Conservation (phyloP, 2,329 filamentous ascomycete genomes). For the Beauveria brongniartii region DNA sequence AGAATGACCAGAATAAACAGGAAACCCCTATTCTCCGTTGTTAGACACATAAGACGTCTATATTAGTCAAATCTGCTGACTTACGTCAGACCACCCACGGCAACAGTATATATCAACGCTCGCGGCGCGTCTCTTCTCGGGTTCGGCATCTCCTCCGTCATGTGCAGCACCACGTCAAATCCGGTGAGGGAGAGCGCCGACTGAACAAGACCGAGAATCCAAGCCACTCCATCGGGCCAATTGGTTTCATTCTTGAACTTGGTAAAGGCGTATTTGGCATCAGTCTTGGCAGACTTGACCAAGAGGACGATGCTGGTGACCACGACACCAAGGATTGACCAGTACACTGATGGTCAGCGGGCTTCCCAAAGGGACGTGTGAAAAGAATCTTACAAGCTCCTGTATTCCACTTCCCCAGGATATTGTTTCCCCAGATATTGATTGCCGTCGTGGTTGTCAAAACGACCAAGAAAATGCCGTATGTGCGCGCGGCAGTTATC, state of each 20-base stretch:
- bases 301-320: conserved; percentile 36
- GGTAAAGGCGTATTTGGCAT: conserved; percentile 34
- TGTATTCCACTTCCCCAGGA: conserved; percentile 34
- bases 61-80: conserved; percentile 11
- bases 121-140: conserved; percentile 31
- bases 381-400: conserved; percentile 23
- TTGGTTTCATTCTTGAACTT: conserved; percentile 37
- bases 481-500: conserved; percentile 31
- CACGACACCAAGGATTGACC: conserved; percentile 33
- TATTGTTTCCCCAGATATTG: conserved; percentile 34
- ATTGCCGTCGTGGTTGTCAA: conserved; percentile 27
- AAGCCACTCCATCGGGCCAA: conserved; percentile 38
- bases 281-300: conserved; percentile 34
- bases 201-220: conserved; percentile 39
- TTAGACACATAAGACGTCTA: background rate
- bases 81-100: conserved; percentile 34
- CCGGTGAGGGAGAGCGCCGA: conserved; percentile 28
- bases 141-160: conserved; percentile 39
- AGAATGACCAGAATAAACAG: conserved; percentile 34
- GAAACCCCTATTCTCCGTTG: conserved; percentile 19
- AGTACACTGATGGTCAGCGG: conserved; percentile 25
- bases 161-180: conserved; percentile 37
- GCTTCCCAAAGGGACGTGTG: background rate
- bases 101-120: conserved; percentile 35
- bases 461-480: conserved; percentile 34